A percentile compares a stretch with the other conserved stretches of the same genome.
phyloP scores from a whole-genome alignment of 306 rosid genomes.

The Sophora flavescens region DNA sequence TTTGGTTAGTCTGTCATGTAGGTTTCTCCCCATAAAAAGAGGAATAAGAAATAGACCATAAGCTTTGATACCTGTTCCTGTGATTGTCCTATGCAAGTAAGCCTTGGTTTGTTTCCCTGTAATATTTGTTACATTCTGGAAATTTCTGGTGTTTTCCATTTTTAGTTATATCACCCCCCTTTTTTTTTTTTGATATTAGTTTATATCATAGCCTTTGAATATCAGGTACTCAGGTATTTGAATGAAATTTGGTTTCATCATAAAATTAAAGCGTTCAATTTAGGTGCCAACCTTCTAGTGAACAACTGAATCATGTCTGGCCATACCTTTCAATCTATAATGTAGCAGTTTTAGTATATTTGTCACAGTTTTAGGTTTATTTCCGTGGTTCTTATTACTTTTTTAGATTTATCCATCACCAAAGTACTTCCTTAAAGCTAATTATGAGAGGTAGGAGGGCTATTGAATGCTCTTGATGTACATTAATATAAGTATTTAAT shows the following conservation, averaged over 20 bases:
- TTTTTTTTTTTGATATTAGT: too few species aligned
- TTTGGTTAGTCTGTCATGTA: slow-evolving; percentile 43
- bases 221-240: not conserved
- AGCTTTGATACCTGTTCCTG: slow-evolving; percentile 83
- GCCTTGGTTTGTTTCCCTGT: slow-evolving; percentile 40
- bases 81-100: slow-evolving; percentile 81
- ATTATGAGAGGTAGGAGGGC: too few species aligned
- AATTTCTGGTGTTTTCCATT: not conserved
- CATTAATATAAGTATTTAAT: too few species aligned
- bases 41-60: slow-evolving; percentile 84
- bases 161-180: too few species aligned
- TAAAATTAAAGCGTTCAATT: not conserved
- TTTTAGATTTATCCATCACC: not conserved
- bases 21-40: slow-evolving; percentile 64
- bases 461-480: too few species aligned
- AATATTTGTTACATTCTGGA: slow-evolving; percentile 9
- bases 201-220: slow-evolving; percentile 15
- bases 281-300: slow-evolving; percentile 4
- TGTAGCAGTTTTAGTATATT: not conserved
- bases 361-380: not conserved
- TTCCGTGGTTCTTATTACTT: not conserved
- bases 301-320: too few species aligned
- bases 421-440: too few species aligned
- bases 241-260: not conserved
- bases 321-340: not conserved